These are phyloP conservation scores for Tulasnella sp. DNA, from an alignment of 768 basidiomycete genomes.

Conservation along the genomic window DNA sequence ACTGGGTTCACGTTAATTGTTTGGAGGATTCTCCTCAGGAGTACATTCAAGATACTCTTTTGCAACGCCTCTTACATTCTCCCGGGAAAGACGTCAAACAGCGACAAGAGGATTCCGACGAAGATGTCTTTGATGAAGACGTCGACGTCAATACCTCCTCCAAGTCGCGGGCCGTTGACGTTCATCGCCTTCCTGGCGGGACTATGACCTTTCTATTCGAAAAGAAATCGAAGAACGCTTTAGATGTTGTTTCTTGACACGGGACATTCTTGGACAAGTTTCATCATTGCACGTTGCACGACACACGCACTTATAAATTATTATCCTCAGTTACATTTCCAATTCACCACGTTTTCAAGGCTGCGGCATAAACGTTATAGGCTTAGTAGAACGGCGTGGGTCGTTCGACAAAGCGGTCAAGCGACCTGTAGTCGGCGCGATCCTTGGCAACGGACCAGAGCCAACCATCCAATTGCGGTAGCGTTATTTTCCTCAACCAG, in stretches of 20 bases:
- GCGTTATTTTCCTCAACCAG: conserved; percentile 46
- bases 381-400: conserved; percentile 58
- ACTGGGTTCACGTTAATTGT: conserved; percentile 82
- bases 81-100: conserved; percentile 19
- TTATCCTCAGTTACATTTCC: neutral
- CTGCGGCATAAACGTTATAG: neutral
- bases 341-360: neutral
- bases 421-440: conserved; percentile 50
- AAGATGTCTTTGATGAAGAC: neutral
- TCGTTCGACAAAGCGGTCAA: conserved; percentile 53
- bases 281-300: neutral
- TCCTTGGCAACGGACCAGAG: conserved; percentile 78
- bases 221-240: conserved; percentile 7
- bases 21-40: conserved; percentile 35
- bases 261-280: neutral
- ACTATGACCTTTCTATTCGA: conserved; percentile 69
- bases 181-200: conserved; percentile 46
- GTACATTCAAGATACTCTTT: conserved; percentile 51
- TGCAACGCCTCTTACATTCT: conserved; percentile 35
- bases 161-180: conserved; percentile 34
- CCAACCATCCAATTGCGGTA: conserved; percentile 61
- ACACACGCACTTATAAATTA: neutral
- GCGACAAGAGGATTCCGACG: conserved; percentile 13
- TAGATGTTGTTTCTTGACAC: neutral
- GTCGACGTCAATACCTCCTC: conserved; percentile 10